Evolutionary conservation across 768 basidiomycete genomes (phyloP), one percentile per base, ranked within the genome.

Genomic region (Tubosaeta brunneosetosa): DNA sequence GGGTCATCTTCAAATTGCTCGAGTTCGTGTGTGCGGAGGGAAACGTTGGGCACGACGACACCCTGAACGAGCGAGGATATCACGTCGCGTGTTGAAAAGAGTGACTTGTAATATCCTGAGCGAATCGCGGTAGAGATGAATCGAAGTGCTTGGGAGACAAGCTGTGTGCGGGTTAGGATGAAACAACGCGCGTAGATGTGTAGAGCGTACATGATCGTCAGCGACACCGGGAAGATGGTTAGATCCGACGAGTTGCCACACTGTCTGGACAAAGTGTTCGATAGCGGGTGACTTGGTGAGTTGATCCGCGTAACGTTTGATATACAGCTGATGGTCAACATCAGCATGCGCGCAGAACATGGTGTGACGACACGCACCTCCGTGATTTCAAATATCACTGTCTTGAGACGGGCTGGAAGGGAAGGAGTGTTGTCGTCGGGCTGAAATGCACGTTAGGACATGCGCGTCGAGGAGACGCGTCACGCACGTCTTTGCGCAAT

Each of bases 1-100:
- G 97, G 94, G 59, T 97, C 94, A 55, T 98, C 97, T 70, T 97
- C 94, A 62, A 99, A 98, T 67, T 93, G 86, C 62, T 99, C 97
- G 46, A 91, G 79, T 51, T 97, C 94, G 59, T 92, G 88, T 36
- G 88, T 86, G 55, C 94, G 81, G 13, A 98, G 76, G 13, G 81
- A 75, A 53, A 97, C 90, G 61, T 97, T 97, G n/a, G 95, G 94
- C 26, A 98, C 78, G 25, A 97, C 87, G 52, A 98, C 91, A 48
- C 90, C 88, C 68, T 93, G 85, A 6, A 92, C 83, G 51, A 99
- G 83, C 3, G 83, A 81, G 12, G 83, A 81, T 50, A 97, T 86
- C 1, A 87, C 93, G 1, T 88, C 85, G n/a, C 77, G 77, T 2
- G 86, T 75, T 45, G 90, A 88, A 66, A 97, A 94, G 12, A 97